Evolutionary conservation across 805 yeast genomes (phyloP).

Genomic region (Teunomyces lycoperdinae): DNA sequence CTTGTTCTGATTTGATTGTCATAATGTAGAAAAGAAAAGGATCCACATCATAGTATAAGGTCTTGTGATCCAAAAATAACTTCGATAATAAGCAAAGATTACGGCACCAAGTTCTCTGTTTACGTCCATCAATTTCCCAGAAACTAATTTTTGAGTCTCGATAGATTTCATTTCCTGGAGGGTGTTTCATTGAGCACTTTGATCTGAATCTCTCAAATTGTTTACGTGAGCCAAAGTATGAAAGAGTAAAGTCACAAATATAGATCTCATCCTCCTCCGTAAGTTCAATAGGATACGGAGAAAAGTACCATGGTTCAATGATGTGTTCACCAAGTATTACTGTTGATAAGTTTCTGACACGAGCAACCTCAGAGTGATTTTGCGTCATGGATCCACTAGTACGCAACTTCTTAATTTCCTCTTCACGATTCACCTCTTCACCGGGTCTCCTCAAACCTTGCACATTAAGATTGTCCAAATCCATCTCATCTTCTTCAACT

Average conservation of each 20-base stretch:
- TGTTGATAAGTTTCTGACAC: conserved; percentile 78
- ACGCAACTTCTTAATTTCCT: conserved; percentile 86
- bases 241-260: conserved; percentile 86
- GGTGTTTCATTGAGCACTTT: conserved; percentile 87
- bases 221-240: conserved; percentile 82
- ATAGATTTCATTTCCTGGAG: conserved; percentile 98
- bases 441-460: conserved; percentile 70
- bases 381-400: conserved; percentile 99
- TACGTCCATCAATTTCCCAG: conserved; percentile 95
- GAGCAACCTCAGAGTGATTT: conserved; percentile 76
- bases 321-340: conserved; percentile 86
- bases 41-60: conserved; percentile 95
- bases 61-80: conserved; percentile 90
- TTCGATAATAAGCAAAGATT: conserved; percentile 89
- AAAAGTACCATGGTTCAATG: conserved; percentile 98
- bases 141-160: conserved; percentile 90
- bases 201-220: conserved; percentile 90
- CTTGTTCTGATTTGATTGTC: conserved; percentile 85
- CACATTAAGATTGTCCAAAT: conserved; percentile 77
- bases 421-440: conserved; percentile 79
- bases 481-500: conserved; percentile 65
- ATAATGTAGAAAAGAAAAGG: conserved; percentile 95
- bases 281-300: conserved; percentile 93
- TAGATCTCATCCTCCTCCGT: conserved; percentile 89
- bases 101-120: conserved; percentile 96